Base-by-base conservation (phyloP, 2,329 filamentous ascomycete genomes). In the Fonsecaea pugnacius region DNA sequence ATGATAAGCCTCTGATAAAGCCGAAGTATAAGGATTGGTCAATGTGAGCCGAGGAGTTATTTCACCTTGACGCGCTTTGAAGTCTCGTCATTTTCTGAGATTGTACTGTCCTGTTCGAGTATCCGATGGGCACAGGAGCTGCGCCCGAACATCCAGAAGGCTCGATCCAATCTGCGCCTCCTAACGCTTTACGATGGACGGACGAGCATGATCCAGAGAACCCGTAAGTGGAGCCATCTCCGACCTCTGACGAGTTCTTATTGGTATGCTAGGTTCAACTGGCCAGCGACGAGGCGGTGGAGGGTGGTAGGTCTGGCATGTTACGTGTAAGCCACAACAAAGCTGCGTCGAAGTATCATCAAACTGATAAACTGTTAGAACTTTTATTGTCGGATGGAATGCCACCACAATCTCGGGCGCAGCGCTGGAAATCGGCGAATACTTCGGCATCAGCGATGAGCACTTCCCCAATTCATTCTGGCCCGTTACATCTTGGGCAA, bases 401-500 rank as follows among this genome's bases (percentile, higher is more conserved):
- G 43, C 43, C 9, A 48, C 43, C 9, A 14, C 43, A 24, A 21
- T 48, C 43, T 48, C 43, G 21, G 43, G 43, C 10, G 43, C 43
- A 24, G 43, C 43, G 9, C 24, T 48, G 24, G 43, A 48, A 21
- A 48, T 48, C 2, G 21, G 43, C 43, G 43, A 48, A 27, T 48
- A 48, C 21, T 48, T 48, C 10, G 43, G 43, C 10, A 18, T 48
- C 10, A 48, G 43, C 14, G 43, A 48, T 16, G 8, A 48, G 43
- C 24, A 21, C 9, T 79, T 80, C 46, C 76, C 77, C 16, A 69
- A 78, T 57, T 74, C 75, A 5, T 78, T 75, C 60, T 80, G 75
- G 73, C 71, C 74, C 2, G 74, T 77, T 0, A 72, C 78, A 4
- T 75, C 75, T 3, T 79, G 77, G 79, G 77, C 75, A 24, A 60